Base-by-base conservation (phyloP, 1,284 basidiomycete genomes). In the Irpex sp. region DNA sequence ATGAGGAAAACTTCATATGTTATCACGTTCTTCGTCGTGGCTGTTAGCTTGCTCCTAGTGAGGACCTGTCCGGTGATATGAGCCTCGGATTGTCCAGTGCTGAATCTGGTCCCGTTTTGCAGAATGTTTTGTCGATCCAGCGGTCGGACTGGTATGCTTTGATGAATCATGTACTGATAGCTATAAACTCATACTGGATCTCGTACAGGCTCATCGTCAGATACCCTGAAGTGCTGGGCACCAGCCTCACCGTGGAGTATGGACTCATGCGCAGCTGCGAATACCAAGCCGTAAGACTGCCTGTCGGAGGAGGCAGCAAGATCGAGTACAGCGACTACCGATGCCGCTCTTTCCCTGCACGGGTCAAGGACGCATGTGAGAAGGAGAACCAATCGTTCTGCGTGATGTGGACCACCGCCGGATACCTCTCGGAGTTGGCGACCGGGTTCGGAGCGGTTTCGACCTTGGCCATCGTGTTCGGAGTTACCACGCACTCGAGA, bases 1-100 rank as follows among this genome's bases (percentile, higher is more conserved):
- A 88, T 88, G 86, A 76, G 86, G 63, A 88, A 87, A 68, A 81
- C 78, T 2, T 88, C 86, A 0, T 88, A 88, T 66, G 79, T 81
- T 47, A 63, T 86, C 61, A 81, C 85, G 0, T 84, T 87, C 62
- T 64, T 85, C 57, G 80, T 80, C 42, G 84, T 85, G 2, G 64
- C 76, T 5, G 58, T 78, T 36, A 78, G 80, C 14, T 73, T 88
- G 10, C 65, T 81, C 36, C 68, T 90, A 58, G 88, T 88, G 67
- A 65, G 84, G 75, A 35, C 10, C 16, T 18, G 42, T 39, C 14
- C 18, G 9, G 35, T 18, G 23, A 12, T 23, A 28, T 45, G 39
- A 21, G 21, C 28, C 28, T 45, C 28, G n/a, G n/a, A 55, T 33
- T 12, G 16, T 23, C 36, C 16, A 23, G 28, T 62, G 58, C 62